Conservation (phyloP, 208 protist species). For the Acanthamoeba castellanii region DNA sequence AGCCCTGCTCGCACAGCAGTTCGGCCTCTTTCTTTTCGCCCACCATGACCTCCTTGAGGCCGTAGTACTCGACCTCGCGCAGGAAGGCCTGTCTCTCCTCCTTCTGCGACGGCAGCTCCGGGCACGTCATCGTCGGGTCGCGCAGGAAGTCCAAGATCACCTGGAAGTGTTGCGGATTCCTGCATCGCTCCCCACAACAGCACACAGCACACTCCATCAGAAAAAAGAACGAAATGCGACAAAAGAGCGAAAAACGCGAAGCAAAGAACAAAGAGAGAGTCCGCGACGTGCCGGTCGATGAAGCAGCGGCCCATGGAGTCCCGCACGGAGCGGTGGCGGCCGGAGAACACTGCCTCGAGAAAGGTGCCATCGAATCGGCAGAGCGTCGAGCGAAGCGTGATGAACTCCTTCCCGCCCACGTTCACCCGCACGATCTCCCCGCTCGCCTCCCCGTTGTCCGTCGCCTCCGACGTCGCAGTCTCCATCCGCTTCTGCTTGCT, state of each 20-base stretch:
- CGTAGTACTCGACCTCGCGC: slow-evolving; percentile 73
- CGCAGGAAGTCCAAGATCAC: slow-evolving; percentile 74
- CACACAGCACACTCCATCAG: background rate
- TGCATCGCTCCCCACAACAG: background rate
- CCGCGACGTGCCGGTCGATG: slow-evolving; percentile 40
- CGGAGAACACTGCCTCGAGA: slow-evolving; percentile 66
- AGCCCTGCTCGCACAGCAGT: slow-evolving; percentile 67
- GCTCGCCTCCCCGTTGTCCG: slow-evolving; percentile 13
- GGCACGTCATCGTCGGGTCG: slow-evolving; percentile 57
- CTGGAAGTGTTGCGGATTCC: slow-evolving; percentile 73
- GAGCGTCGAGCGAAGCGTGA: slow-evolving; percentile 71
- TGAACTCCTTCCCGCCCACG: slow-evolving; percentile 71
- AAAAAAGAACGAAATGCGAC: background rate
- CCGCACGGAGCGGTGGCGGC: slow-evolving; percentile 42
- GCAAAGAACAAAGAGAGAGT: background rate
- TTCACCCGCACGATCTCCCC: slow-evolving; percentile 64
- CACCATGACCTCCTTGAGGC: slow-evolving; percentile 73
- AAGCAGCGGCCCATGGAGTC: slow-evolving; percentile 58
- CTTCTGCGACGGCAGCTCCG: slow-evolving; percentile 49
- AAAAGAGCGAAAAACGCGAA: background rate
- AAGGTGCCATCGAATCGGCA: slow-evolving; percentile 71
- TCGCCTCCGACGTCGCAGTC: background rate
- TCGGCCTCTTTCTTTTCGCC: slow-evolving; percentile 72
- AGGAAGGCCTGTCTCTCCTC: slow-evolving; percentile 53
- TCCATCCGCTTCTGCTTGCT: background rate